Evolutionary conservation across 1,284 basidiomycete genomes (phyloP).

Genomic region (Hymenochaete sp.): DNA sequence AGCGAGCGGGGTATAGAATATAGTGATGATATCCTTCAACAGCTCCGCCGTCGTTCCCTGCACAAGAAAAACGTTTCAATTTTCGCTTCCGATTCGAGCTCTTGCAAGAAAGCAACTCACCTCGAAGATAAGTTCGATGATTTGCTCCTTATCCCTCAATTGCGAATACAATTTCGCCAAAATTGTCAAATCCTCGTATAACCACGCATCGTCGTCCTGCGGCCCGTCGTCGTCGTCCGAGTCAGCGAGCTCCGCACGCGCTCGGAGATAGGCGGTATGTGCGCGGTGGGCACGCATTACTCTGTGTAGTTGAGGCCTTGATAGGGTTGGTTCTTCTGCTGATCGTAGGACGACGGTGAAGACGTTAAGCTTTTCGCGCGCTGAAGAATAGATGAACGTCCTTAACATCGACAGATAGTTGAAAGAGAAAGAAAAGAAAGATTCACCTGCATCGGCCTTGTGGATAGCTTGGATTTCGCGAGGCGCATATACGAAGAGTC

Average conservation of each 20-base stretch:
- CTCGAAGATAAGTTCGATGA: slow-evolving; percentile 94
- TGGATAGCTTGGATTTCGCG: slow-evolving; percentile 80
- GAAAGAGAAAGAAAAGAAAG: not conserved
- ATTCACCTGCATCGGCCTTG: slow-evolving; percentile 68
- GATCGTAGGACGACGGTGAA: slow-evolving; percentile 80
- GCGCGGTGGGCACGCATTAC: slow-evolving; percentile 71
- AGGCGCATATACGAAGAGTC: slow-evolving; percentile 79
- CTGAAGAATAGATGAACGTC: slow-evolving; percentile 27
- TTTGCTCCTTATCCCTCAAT: slow-evolving; percentile 83
- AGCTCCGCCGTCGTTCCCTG: slow-evolving; percentile 92
- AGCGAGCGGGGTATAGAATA: slow-evolving; percentile 97
- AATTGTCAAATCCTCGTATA: slow-evolving; percentile 84
- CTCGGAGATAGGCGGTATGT: slow-evolving; percentile 62
- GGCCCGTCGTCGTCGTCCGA: slow-evolving; percentile 93
- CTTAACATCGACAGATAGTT: too few species aligned
- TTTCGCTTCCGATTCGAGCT: too few species aligned
- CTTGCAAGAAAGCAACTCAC: slow-evolving; percentile 34
- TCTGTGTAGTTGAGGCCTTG: slow-evolving; percentile 68
- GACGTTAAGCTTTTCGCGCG: slow-evolving; percentile 67
- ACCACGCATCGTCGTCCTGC: slow-evolving; percentile 87
- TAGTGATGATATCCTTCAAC: slow-evolving; percentile 97
- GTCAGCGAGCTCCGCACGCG: slow-evolving; percentile 57
- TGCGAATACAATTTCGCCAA: slow-evolving; percentile 71
- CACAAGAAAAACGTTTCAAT: not conserved
- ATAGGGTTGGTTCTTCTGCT: slow-evolving; percentile 66